Evolutionary conservation across 2,329 filamentous ascomycete species (phyloP), one percentile per base, ranked within the genome.

Genomic region (Xylaria digitata): DNA sequence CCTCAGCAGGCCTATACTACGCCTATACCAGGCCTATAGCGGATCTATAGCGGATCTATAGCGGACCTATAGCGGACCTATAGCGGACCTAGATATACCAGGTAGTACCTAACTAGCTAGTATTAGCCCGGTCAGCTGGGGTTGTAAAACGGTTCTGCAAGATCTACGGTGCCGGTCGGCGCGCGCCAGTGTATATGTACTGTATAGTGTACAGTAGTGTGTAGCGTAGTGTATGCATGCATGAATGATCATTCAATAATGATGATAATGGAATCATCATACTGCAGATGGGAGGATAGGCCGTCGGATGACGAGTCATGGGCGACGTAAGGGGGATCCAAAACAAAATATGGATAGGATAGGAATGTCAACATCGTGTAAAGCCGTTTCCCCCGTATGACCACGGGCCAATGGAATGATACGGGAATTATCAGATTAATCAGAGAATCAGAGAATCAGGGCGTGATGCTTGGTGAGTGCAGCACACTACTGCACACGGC

Each of bases 221-320:
- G 26, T 26, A 26, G 26, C 5, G 26, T 2, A 26, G 26, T 26
- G 26, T 26, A 26, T 26, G 26, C 26, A 26, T 26, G 26, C 26
- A 26, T 26, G 26, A 26, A 26, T 26, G 26, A 26, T 26, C 26
- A 26, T 26, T 26, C 26, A 26, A 26, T 26, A 26, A 26, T 40
- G 15, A 40, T 40, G 34, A 40, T 40, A 40, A 8, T 46, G 23
- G 30, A 46, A 15, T 15, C 8, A 19, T 26, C 26, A 46, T 34
- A 2, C n/a, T 3, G n/a, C 40, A 30, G 26, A 45, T 45, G 23
- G n/a, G 37, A 52, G 19, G 46, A 15, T 32, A 26, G 17, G 48
- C 19, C 17, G 48, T 15, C 17, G 30, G 66, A 66, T 63, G 68
- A 64, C 67, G 70, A 63, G 65, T 58, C 50, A 57, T 65, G 55